These are phyloP conservation scores for Erigeron philadelphicus DNA, from an alignment of 140 eudicot genomes.

Conservation along the genomic window DNA sequence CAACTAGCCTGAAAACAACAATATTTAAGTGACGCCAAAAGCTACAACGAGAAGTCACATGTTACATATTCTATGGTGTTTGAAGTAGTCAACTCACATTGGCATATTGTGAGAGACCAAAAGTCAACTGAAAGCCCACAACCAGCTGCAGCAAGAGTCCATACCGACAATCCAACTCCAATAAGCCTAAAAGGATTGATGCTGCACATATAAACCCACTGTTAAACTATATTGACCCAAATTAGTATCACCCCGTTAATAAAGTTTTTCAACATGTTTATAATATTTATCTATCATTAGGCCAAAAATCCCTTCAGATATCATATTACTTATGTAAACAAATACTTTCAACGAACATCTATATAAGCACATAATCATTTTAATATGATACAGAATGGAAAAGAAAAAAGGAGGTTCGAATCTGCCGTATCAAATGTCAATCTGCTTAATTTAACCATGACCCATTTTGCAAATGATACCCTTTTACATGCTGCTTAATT, in stretches of 20 bases:
- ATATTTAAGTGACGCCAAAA: slow-evolving; percentile 3
- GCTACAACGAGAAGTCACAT: neutral
- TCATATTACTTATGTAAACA: neutral
- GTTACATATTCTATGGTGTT: neutral
- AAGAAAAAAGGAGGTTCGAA: neutral
- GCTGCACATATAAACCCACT: slow-evolving; percentile 28
- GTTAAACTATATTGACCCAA: no score
- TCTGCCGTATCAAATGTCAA: neutral
- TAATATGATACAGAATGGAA: neutral
- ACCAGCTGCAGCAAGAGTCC: slow-evolving; percentile 71
- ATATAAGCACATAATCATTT: neutral
- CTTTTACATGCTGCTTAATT: neutral
- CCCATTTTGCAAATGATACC: neutral
- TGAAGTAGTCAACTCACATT: slow-evolving; percentile 47
- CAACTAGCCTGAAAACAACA: slow-evolving; percentile 60
- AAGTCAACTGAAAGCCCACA: slow-evolving; percentile 84
- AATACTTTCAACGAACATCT: neutral
- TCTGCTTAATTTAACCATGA: neutral
- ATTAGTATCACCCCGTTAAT: no score
- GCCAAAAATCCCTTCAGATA: neutral
- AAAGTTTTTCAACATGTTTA: no score
- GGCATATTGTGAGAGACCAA: slow-evolving; percentile 69
- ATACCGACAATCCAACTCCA: slow-evolving; percentile 91
- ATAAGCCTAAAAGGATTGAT: slow-evolving; percentile 91
- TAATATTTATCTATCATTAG: neutral